phyloP scores from a whole-genome alignment of 2,329 filamentous ascomycete genomes.

The Cryphonectria japonica region DNA sequence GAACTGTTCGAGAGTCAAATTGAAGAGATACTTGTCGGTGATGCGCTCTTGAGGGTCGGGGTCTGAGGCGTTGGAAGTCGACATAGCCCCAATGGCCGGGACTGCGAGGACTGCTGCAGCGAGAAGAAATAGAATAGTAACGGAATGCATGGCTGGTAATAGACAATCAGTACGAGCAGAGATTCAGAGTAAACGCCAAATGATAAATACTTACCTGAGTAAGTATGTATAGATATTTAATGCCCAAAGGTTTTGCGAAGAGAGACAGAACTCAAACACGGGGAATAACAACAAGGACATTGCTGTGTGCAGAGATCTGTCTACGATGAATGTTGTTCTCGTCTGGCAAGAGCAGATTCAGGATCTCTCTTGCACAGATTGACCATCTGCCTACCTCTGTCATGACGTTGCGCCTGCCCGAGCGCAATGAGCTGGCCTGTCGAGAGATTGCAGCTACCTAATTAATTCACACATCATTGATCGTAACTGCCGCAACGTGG shows the following conservation, averaged over 20 bases:
- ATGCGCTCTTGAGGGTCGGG: background rate
- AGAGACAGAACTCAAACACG: background rate
- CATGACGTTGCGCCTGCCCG: background rate
- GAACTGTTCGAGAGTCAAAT: constrained; percentile 47
- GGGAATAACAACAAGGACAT: background rate
- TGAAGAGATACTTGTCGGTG: constrained; percentile 54
- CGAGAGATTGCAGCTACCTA: too few species aligned
- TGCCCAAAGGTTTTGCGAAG: background rate
- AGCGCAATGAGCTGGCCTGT: background rate
- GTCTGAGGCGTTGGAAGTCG: background rate
- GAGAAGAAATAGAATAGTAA: background rate
- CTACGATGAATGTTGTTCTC: background rate
- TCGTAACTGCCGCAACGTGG: too few species aligned
- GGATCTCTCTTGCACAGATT: background rate
- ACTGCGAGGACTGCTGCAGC: background rate
- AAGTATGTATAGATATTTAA: too few species aligned
- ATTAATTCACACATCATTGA: too few species aligned
- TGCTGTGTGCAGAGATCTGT: background rate
- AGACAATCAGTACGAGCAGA: background rate
- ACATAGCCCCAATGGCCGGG: background rate
- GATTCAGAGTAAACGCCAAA: background rate
- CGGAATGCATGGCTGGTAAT: background rate
- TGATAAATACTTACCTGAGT: background rate
- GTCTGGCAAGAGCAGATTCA: background rate
- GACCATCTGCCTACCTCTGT: background rate